Percentiles rank a stretch among this genome's conserved stretches.
Evolutionary conservation across 371 early-diverging fungal species (phyloP).

Genomic region (Actinomortierella ambigua): DNA sequence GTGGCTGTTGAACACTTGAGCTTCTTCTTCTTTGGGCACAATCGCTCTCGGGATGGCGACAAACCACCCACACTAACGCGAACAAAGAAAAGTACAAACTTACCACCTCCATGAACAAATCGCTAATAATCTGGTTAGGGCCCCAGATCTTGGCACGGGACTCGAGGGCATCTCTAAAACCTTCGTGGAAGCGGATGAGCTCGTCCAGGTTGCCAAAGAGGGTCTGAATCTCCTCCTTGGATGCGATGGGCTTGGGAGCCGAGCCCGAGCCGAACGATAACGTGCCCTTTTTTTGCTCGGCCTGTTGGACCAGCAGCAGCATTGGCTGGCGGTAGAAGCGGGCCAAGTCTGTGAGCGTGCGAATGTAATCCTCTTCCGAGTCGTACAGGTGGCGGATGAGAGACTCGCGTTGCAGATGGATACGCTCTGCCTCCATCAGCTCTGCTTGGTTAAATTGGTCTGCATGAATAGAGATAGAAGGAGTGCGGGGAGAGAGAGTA

Average conservation of each 20-base stretch:
- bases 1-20: too few species aligned
- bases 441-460: conserved; percentile 35
- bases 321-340: conserved; percentile 28
- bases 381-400: conserved; percentile 40
- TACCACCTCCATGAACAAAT: conserved; percentile 28
- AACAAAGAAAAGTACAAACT: too few species aligned
- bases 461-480: background rate
- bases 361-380: conserved; percentile 41
- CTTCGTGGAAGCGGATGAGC: conserved; percentile 29
- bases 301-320: conserved; percentile 17
- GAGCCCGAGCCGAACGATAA: conserved; percentile 12
- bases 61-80: too few species aligned
- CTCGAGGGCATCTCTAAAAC: conserved; percentile 23
- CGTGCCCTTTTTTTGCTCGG: conserved; percentile 16
- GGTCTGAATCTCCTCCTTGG: conserved; percentile 30
- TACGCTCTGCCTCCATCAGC: conserved; percentile 33
- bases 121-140: conserved; percentile 43
- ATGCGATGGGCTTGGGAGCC: conserved; percentile 17
- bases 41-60: too few species aligned
- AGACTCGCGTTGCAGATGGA: conserved; percentile 35
- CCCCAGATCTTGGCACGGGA: conserved; percentile 45
- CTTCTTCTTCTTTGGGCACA: too few species aligned
- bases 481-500: too few species aligned
- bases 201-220: conserved; percentile 42
- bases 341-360: conserved; percentile 28